A percentile compares a stretch with the other conserved stretches of the same genome.
phyloP scores from a whole-genome alignment of 495 filamentous ascomycete genomes.

The Schizothecium vesticola region DNA sequence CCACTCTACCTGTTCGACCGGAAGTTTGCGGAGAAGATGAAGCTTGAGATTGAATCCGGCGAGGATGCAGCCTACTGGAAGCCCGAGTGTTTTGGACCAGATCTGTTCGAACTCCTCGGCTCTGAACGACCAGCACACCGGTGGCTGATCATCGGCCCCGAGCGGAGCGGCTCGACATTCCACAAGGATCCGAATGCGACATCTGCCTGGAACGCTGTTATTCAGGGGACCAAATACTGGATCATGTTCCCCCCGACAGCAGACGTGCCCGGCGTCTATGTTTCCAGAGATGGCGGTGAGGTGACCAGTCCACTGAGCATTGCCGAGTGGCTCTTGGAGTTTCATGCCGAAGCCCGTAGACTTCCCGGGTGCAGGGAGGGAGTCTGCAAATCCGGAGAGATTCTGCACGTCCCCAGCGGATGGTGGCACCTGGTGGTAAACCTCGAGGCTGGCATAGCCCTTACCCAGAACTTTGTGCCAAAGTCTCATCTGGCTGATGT shows the following conservation, averaged over 20 bases:
- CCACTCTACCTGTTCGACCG: conserved; percentile 92
- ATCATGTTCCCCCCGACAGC: conserved; percentile 73
- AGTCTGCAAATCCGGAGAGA: conserved; percentile 79
- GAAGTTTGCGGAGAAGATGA: conserved; percentile 83
- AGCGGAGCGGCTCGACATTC: conserved; percentile 87
- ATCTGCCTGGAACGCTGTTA: conserved; percentile 93
- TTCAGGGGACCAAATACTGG: conserved; percentile 94
- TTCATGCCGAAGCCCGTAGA: conserved; percentile 79
- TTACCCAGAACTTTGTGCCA: conserved; percentile 96
- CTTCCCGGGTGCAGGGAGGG: conserved; percentile 80
- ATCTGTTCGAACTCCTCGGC: conserved; percentile 80
- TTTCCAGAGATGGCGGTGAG: conserved; percentile 87
- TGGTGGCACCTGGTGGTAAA: conserved; percentile 99
- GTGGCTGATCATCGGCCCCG: conserved; percentile 91
- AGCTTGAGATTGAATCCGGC: conserved; percentile 52
- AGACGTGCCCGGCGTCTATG: conserved; percentile 75
- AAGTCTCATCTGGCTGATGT: conserved; percentile 66
- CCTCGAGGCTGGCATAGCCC: conserved; percentile 71
- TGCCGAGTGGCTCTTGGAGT: conserved; percentile 88
- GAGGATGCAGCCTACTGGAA: conserved; percentile 65
- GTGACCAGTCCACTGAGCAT: conserved; percentile 93
- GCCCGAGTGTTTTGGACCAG: conserved; percentile 83
- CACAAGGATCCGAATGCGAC: conserved; percentile 72
- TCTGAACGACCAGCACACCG: conserved; percentile 76
- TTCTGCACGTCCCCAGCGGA: conserved; percentile 84